Percentiles rank a stretch among this genome's conserved stretches.
phyloP scores from a whole-genome alignment of 176 grass and related monocot species.

The Bothriochloa decipiens region DNA sequence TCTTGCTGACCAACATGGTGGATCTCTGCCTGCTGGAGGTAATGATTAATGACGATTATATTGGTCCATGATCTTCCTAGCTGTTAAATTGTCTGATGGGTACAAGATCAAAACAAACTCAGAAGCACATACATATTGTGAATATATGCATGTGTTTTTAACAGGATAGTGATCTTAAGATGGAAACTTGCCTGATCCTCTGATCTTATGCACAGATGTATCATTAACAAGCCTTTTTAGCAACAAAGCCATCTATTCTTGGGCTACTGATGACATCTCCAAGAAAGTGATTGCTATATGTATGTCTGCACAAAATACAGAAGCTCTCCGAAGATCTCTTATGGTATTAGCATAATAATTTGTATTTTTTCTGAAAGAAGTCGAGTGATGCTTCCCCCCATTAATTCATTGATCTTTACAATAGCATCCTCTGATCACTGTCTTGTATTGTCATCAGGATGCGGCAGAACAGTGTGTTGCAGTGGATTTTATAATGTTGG shows the following conservation, averaged over 20 bases:
- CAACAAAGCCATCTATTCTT: slow-evolving; percentile 73
- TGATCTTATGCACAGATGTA: slow-evolving; percentile 55
- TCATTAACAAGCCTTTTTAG: slow-evolving; percentile 69
- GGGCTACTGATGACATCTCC: slow-evolving; percentile 77
- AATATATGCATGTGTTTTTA: slow-evolving; percentile 31
- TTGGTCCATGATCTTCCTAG: slow-evolving; percentile 30
- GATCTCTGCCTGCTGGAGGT: slow-evolving; percentile 42
- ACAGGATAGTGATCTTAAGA: neutral
- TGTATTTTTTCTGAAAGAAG: slow-evolving; percentile 1
- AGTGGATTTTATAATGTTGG: slow-evolving; percentile 84
- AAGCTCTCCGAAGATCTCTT: slow-evolving; percentile 73
- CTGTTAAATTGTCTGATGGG: slow-evolving; percentile 22
- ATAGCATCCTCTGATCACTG: neutral
- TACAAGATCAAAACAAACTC: neutral
- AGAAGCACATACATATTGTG: slow-evolving; percentile 2
- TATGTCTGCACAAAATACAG: slow-evolving; percentile 56
- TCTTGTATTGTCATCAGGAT: slow-evolving; percentile 53
- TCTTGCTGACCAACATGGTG: slow-evolving; percentile 43
- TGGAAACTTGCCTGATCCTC: slow-evolving; percentile 7
- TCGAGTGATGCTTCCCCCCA: neutral
- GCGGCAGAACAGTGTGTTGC: slow-evolving; percentile 84
- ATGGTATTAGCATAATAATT: slow-evolving; percentile 53
- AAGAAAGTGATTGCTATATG: slow-evolving; percentile 90
- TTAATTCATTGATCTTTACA: slow-evolving; percentile 7
- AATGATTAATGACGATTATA: slow-evolving; percentile 34